Evolutionary conservation across 2,329 filamentous ascomycete species (phyloP), one percentile per base, ranked within the genome.

Genomic region (Xylariaceae sp.): DNA sequence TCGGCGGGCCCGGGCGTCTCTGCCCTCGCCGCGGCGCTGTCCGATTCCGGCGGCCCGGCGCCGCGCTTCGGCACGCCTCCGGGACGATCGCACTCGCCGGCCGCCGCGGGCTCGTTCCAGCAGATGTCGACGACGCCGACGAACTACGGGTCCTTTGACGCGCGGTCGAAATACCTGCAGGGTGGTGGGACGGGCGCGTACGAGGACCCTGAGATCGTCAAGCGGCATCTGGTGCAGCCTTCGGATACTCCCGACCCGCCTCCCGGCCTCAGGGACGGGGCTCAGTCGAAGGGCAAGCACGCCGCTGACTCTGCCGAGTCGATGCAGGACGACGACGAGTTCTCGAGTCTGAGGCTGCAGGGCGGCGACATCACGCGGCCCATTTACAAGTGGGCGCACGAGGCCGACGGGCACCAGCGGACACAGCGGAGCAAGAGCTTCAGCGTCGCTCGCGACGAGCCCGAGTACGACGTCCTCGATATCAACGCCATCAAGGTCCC

Each of bases 361-460:
- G 92, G 92, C 39, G 92, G 92, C 43, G 92, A 98, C 56, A 83
- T 95, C 37, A 95, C 90, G 16, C 73, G 92, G 40, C 86, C 90
- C 35, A 94, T 98, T 49, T 98, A 98, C 67, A 82, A 86, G 49
- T 98, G 93, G 86, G 87, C 88, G 5, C 88, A 96, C 58, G 85
- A 93, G 56, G 83, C 83, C 32, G 80, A 93, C 53, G 68, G 77
- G 29, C 75, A 80, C 45, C 72, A 69, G 40, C 76, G 76, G 48
- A 67, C 78, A 52, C 76, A 81, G 49, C 77, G 90, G 49, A 94
- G 89, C 62, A 82, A 89, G 64, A 96, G 89, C 59, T 95, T 95
- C 57, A 79, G 81, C 49, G 64, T 85, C 29, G 71, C 82, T 22
- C 75, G 87, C 19, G 84, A 85, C 5, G 78, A 83, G 21, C 85